Base-by-base conservation (phyloP, 495 filamentous ascomycete species). In the Neurospora sp. region DNA sequence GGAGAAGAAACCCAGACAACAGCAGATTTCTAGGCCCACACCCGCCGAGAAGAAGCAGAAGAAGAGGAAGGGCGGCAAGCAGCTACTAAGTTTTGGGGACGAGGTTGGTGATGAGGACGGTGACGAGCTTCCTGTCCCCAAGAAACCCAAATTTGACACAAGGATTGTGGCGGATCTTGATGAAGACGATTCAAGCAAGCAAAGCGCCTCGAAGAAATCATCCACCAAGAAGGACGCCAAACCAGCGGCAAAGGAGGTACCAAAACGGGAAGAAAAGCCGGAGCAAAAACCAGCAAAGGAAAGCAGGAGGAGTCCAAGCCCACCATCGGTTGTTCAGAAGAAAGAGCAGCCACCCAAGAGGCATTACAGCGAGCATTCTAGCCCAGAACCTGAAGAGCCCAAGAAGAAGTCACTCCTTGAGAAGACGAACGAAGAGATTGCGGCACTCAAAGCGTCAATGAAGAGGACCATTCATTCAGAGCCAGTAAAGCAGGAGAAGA, bases 131-230 rank as follows among this genome's bases (percentile, higher is more conserved):
- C 86, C 89, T 8, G 79, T 87, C n/a, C 84, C 90, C 6, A 97
- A 95, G 78, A 98, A 97, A 79, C 86, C 92, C 10, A 98, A 97
- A 78, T 98, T 94, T 80, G 97, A 98, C 78, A 89, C 93, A 17
- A 90, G 90, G 69, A 89, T 98, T 53, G 90, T 96, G 22, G 88
- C 88, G 75, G 90, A 88, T 22, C 83, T 84, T 35, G 81, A 80
- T 31, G 76, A 79, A 69, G 79, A 83, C 70, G 68, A 78, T 70
- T 69, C 75, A 44, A 72, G 76, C 71, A 71, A 76, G 8, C 72
- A 72, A n/a, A 73, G 77, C 35, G 76, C 72, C 68, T 69, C 75
- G 10, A 70, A 76, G 37, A 82, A 80, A 69, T 68, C 71, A 16
- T 70, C 74, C 20, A 41, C 35, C 70, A 78, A 78, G 53, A 82